phyloP scores from a whole-genome alignment of 768 basidiomycete genomes.

The Sutorius australiensis region DNA sequence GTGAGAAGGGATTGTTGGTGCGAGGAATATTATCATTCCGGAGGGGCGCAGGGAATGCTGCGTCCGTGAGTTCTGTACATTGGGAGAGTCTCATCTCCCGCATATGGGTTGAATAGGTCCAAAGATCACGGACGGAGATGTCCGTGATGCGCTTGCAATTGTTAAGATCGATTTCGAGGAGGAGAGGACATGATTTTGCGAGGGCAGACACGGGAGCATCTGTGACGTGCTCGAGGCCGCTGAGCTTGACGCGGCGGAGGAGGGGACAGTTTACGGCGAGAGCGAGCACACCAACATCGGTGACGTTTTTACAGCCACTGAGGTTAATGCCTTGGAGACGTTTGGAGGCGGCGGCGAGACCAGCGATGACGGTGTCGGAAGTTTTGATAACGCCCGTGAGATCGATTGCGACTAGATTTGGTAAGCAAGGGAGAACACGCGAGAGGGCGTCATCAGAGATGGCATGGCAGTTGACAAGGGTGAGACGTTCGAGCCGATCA shows the following conservation, averaged over 20 bases:
- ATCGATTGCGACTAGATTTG: constrained; percentile 84
- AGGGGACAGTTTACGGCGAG: constrained; percentile 72
- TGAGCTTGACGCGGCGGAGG: constrained; percentile 87
- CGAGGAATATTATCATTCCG: constrained; percentile 35
- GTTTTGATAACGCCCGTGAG: constrained; percentile 68
- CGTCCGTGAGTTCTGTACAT: constrained; percentile 73
- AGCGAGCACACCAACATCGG: constrained; percentile 72
- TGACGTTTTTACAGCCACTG: constrained; percentile 74
- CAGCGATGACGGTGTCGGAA: constrained; percentile 66
- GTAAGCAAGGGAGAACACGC: constrained; percentile 62
- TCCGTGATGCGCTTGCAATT: constrained; percentile 78
- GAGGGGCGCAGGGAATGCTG: constrained; percentile 77
- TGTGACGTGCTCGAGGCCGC: constrained; percentile 69
- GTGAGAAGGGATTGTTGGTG: constrained; percentile 41
- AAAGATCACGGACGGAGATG: constrained; percentile 73
- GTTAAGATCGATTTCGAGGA: constrained; percentile 93
- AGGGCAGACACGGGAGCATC: constrained; percentile 74
- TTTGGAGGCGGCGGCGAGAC: constrained; percentile 64
- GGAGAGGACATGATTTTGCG: constrained; percentile 72
- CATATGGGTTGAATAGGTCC: constrained; percentile 76
- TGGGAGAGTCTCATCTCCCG: constrained; percentile 87
- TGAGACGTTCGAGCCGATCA: constrained; percentile 81
- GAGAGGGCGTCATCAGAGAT: constrained; percentile 63
- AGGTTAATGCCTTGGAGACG: constrained; percentile 92
- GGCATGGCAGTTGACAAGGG: constrained; percentile 72